These are phyloP conservation scores for Colletotrichum orchidophilum DNA, from an alignment of 2,329 filamentous ascomycete species.

Conservation along the genomic window DNA sequence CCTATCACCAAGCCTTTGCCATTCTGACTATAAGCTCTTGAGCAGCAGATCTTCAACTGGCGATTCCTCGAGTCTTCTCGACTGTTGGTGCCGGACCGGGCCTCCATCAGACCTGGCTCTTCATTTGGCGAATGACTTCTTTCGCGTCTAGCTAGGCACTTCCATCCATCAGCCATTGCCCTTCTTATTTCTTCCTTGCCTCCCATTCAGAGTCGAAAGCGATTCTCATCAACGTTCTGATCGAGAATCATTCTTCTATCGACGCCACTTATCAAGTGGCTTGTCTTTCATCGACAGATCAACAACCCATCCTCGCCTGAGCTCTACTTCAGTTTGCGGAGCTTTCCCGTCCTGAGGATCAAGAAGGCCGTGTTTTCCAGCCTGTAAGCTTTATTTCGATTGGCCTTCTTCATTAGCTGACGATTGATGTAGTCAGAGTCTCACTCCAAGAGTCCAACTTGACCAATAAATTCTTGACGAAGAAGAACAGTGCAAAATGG, in stretches of 20 bases:
- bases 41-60: background rate
- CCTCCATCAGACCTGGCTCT: background rate
- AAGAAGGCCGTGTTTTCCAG: background rate
- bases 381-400: background rate
- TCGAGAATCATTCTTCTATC: background rate
- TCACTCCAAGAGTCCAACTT: background rate
- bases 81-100: background rate
- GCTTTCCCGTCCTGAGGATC: background rate
- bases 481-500: constrained; percentile 1
- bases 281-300: background rate
- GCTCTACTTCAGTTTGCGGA: background rate
- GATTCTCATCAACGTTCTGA: background rate
- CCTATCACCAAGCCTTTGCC: background rate
- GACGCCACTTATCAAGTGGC: background rate
- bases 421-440: background rate
- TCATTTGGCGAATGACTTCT: background rate
- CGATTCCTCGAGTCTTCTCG: background rate
- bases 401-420: background rate
- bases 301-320: background rate
- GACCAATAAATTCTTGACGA: background rate
- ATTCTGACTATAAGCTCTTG: background rate
- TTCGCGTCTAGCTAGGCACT: background rate
- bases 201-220: background rate
- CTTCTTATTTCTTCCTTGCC: background rate
- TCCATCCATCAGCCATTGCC: background rate